Percentiles rank a stretch among this genome's conserved stretches.
These are phyloP conservation scores for Colletotrichum sidae DNA, from an alignment of 2,329 filamentous ascomycete genomes.

Conservation along the genomic window DNA sequence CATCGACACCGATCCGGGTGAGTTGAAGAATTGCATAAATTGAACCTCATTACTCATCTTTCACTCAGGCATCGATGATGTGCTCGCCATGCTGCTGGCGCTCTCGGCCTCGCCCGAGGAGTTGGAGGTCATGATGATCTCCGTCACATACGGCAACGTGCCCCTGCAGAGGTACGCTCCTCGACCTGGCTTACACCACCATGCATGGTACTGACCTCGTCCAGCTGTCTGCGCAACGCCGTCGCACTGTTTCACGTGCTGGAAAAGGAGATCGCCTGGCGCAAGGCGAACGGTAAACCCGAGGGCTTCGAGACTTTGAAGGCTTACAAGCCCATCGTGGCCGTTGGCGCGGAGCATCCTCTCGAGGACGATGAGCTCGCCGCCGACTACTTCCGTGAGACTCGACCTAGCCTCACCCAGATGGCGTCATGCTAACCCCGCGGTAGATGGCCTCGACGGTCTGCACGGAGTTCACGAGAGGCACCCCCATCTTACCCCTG, in stretches of 20 bases:
- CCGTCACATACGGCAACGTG: slow-evolving; percentile 94
- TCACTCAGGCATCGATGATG: slow-evolving; percentile 82
- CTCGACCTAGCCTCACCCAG: neutral
- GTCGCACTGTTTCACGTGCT: slow-evolving; percentile 93
- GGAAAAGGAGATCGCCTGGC: slow-evolving; percentile 89
- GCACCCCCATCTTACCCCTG: slow-evolving; percentile 79
- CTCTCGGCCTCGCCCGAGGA: slow-evolving; percentile 86
- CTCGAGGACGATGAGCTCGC: slow-evolving; percentile 84
- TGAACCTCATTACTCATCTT: slow-evolving; percentile 5
- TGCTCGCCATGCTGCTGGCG: slow-evolving; percentile 88
- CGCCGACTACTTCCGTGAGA: slow-evolving; percentile 88
- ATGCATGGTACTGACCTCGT: slow-evolving; percentile 4
- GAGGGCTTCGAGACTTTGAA: slow-evolving; percentile 80
- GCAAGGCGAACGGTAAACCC: slow-evolving; percentile 73
- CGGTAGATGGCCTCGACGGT: slow-evolving; percentile 78
- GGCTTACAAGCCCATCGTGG: slow-evolving; percentile 82
- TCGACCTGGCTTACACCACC: neutral
- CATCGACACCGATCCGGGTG: slow-evolving; percentile 94
- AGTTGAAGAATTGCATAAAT: slow-evolving; percentile 29
- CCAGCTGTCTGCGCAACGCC: slow-evolving; percentile 86
- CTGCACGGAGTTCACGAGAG: slow-evolving; percentile 80
- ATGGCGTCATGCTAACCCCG: slow-evolving; percentile 17
- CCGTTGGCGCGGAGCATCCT: slow-evolving; percentile 87
- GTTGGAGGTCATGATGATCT: slow-evolving; percentile 86
- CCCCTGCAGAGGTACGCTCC: slow-evolving; percentile 77